Evolutionary conservation across 805 yeast species (phyloP).

Genomic region (Ogataea methanolica): DNA sequence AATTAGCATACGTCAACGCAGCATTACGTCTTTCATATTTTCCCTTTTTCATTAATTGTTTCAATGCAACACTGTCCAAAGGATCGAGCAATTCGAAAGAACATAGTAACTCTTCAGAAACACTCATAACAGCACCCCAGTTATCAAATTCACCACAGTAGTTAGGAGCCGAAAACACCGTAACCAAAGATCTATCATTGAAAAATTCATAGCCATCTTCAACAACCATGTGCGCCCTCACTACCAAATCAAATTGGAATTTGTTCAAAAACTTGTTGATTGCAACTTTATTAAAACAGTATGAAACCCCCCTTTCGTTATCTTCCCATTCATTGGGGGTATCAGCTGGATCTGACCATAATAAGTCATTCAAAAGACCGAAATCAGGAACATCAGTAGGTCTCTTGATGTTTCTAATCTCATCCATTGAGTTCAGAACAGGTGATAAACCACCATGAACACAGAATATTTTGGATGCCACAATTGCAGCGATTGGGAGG

Average conservation of each 20-base stretch:
- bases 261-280: constrained; percentile 70
- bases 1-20: constrained; percentile 20
- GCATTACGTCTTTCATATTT: constrained; percentile 78
- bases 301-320: constrained; percentile 79
- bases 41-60: constrained; percentile 93
- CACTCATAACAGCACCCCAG: constrained; percentile 99
- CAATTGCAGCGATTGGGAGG: constrained; percentile 91
- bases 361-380: constrained; percentile 69
- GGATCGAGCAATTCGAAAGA: constrained; percentile 93
- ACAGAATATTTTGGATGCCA: constrained; percentile 91
- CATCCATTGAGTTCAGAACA: constrained; percentile 66
- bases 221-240: constrained; percentile 86
- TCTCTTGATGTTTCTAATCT: constrained; percentile 66
- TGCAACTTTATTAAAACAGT: constrained; percentile 75
- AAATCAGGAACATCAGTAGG: constrained; percentile 87
- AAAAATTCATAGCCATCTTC: constrained; percentile 78
- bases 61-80: constrained; percentile 84
- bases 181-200: constrained; percentile 65
- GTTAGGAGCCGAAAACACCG: constrained; percentile 73
- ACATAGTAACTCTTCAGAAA: constrained; percentile 85
- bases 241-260: constrained; percentile 76
- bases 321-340: constrained; percentile 84
- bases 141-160: constrained; percentile 84
- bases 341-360: constrained; percentile 86
- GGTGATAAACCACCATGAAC: constrained; percentile 86